phyloP scores from a whole-genome alignment of 108 stramenopile genomes.

The Fistulifera pelliculosa region DNA sequence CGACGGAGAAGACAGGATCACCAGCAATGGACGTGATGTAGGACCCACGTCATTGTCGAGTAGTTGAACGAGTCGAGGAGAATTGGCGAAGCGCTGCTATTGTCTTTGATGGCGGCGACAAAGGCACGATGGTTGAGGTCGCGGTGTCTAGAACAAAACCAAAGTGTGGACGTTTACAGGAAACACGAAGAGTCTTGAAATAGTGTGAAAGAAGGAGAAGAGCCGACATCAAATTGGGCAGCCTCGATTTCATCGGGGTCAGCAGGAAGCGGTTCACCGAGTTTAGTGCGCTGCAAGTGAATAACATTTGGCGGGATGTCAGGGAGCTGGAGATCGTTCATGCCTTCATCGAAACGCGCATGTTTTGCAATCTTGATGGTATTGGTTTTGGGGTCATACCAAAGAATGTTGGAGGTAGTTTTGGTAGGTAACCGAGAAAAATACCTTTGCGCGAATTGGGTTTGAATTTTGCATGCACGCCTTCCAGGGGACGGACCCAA shows the following conservation, averaged over 20 bases:
- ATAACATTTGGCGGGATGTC: slow-evolving; percentile 15
- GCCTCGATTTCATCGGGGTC: background rate
- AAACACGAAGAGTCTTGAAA: background rate
- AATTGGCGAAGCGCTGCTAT: too few species aligned
- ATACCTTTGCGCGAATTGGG: slow-evolving; percentile 13
- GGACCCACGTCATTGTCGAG: slow-evolving; percentile 6
- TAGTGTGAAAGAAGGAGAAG: background rate
- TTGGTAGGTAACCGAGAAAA: slow-evolving; percentile 18
- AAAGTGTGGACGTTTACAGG: too few species aligned
- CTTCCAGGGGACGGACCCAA: slow-evolving; percentile 5
- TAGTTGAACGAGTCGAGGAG: too few species aligned
- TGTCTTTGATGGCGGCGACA: too few species aligned
- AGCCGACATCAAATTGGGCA: background rate
- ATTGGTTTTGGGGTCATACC: slow-evolving; percentile 9
- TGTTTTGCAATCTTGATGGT: slow-evolving; percentile 24
- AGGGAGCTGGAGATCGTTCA: slow-evolving; percentile 24
- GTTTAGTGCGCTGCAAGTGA: slow-evolving; percentile 2
- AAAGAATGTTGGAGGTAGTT: slow-evolving; percentile 20
- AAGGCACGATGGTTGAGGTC: too few species aligned
- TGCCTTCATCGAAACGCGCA: slow-evolving; percentile 30
- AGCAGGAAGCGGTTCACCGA: background rate
- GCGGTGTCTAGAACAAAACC: slow-evolving; percentile 2
- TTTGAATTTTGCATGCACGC: slow-evolving; percentile 1
- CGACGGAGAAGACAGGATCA: slow-evolving; percentile 7
- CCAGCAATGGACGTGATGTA: slow-evolving; percentile 9